Base-by-base conservation (phyloP, 2,329 filamentous ascomycete species). In the Colletotrichum lupini region DNA sequence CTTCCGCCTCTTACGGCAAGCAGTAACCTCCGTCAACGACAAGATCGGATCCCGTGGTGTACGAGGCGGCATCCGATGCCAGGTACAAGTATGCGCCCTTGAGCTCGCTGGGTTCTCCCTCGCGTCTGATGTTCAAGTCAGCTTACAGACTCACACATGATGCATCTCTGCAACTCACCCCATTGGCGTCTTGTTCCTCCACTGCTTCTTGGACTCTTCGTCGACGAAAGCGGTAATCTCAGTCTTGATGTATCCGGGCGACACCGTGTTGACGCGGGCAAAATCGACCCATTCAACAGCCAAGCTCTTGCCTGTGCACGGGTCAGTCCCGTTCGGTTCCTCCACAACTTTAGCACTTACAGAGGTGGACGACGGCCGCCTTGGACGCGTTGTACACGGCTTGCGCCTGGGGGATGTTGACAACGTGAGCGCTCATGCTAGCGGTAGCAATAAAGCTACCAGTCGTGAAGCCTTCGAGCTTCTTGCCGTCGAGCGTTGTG, bases 11-110 rank as follows among this genome's bases (percentile, higher is more conserved):
- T 75, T 81, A 91, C 62, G 87, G 86, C 62, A 86, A 81, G 78
- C 85, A 87, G 82, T 95, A 95, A 67, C 93, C 93, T 73, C 94
- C 94, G 80, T 97, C 94, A 60, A 95, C 89, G 75, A 94, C 84
- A 72, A 97, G 86, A 81, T 95, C 92, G 11, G 89, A 86, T 0
- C 91, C 94, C 9, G 94, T 97, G 22, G 92, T 95, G 83, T 95
- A 97, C 67, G 91, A 93, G n/a, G 92, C 90, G 4, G 94, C 94
- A 82, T 97, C 94, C 16, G 92, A 94, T 22, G 93, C 93, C 69
- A 97, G 86, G 82, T 95, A 97, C 60, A 97, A 83, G 81, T 93
- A 97, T 22, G 92, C 92, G 24, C 94, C 95, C 85, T 96, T 95
- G 77, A 97, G 87, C 85, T 97, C 94, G 73, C 90, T 89, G 3